These are phyloP conservation scores for Huntiella moniliformis DNA, from an alignment of 2,329 filamentous ascomycete species.

Conservation along the genomic window DNA sequence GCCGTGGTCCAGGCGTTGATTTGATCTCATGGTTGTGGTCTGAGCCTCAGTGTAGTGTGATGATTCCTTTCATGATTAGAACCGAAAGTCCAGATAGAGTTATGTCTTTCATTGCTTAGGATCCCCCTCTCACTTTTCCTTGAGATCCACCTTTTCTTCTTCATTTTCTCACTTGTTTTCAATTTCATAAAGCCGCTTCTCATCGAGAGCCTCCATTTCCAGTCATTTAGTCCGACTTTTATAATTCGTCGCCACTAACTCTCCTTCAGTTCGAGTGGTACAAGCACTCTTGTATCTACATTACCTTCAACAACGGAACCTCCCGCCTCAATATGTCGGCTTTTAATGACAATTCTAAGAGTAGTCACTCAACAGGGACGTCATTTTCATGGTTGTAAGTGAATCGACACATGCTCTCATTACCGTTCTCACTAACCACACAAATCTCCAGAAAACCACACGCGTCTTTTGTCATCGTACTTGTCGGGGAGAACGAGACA, in stretches of 20 bases:
- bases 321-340: conserved; percentile 3
- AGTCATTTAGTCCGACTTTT: background rate
- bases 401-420: background rate
- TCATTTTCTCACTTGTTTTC: background rate
- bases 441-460: conserved; percentile 25
- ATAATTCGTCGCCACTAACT: background rate
- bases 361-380: background rate
- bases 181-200: background rate
- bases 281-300: background rate
- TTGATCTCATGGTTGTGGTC: too few species aligned
- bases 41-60: too few species aligned
- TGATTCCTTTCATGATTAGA: too few species aligned
- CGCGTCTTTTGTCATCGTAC: conserved; percentile 33
- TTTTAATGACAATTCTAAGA: conserved; percentile 3
- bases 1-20: too few species aligned
- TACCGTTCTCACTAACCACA: background rate
- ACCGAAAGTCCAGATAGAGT: too few species aligned
- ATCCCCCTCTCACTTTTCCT: background rate
- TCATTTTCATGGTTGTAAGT: conserved; percentile 14
- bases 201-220: background rate
- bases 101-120: background rate
- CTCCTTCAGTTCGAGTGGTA: background rate
- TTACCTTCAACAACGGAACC: background rate
- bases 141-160: background rate
- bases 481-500: conserved; percentile 31